Percentiles rank a stretch among this genome's conserved stretches.
Conservation (phyloP, 352 stramenopile species). For the Vaucheria bursata region DNA sequence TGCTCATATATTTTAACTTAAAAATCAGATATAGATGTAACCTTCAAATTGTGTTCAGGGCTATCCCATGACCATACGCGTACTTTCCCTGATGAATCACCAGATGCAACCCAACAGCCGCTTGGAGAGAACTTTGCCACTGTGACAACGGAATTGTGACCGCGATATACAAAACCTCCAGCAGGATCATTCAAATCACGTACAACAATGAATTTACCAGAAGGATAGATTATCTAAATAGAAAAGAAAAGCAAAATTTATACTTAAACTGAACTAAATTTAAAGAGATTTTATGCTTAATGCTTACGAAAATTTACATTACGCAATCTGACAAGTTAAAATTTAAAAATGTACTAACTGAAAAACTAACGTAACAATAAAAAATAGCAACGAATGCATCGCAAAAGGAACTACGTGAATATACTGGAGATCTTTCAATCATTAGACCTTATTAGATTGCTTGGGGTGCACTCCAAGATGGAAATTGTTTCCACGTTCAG, state of each 20-base stretch:
- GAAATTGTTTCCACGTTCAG: constrained; percentile 43
- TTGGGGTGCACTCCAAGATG: constrained; percentile 35
- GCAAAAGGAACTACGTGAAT: too few species aligned
- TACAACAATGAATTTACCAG: constrained; percentile 76
- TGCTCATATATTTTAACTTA: too few species aligned
- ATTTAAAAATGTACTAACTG: too few species aligned
- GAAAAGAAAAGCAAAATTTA: too few species aligned
- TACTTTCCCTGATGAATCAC: constrained; percentile 45
- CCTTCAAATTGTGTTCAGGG: constrained; percentile 86
- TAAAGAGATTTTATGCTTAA: too few species aligned
- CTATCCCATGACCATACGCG: constrained; percentile 84
- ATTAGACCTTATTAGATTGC: constrained; percentile 22
- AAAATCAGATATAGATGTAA: too few species aligned
- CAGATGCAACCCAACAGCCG: constrained; percentile 77
- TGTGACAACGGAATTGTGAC: constrained; percentile 79
- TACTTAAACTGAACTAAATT: too few species aligned
- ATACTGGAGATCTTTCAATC: too few species aligned
- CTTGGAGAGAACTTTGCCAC: constrained; percentile 84
- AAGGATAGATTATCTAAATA: constrained; percentile 76
- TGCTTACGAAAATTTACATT: too few species aligned
- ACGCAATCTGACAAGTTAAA: too few species aligned
- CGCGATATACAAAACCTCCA: constrained; percentile 85
- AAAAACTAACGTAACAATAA: too few species aligned
- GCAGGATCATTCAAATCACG: constrained; percentile 68
- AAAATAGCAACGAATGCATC: too few species aligned